These are phyloP conservation scores for Nephelium lappaceum DNA, from an alignment of 345 rosid genomes.

Conservation along the genomic window DNA sequence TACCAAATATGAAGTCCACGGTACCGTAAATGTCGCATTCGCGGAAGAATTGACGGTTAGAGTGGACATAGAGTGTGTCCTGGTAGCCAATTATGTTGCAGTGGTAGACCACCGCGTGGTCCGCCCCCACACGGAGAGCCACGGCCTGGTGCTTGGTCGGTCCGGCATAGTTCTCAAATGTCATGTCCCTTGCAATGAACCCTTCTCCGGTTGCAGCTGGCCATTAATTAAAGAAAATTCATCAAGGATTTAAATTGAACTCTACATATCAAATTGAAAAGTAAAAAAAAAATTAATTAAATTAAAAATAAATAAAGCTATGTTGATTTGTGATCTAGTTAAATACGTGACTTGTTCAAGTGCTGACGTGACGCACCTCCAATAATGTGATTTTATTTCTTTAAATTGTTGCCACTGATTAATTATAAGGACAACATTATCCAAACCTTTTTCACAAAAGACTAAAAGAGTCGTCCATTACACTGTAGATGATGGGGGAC, in stretches of 20 bases:
- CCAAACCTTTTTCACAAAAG: background rate
- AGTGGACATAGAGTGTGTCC: conserved; percentile 91
- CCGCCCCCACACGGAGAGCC: conserved; percentile 92
- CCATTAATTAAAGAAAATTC: background rate
- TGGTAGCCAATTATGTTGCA: conserved; percentile 89
- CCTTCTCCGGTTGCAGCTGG: conserved; percentile 95
- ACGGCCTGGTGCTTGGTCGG: conserved; percentile 95
- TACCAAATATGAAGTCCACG: conserved; percentile 91
- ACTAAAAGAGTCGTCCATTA: background rate
- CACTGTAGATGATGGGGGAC: background rate
- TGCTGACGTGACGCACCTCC: background rate
- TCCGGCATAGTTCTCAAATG: conserved; percentile 88
- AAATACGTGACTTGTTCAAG: background rate
- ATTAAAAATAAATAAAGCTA: background rate
- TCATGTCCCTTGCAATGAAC: conserved; percentile 88
- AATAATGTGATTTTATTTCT: background rate
- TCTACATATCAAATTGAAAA: background rate
- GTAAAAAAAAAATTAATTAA: background rate
- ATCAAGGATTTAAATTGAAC: background rate
- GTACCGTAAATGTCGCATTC: conserved; percentile 92
- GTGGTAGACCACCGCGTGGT: conserved; percentile 83
- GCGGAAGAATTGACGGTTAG: conserved; percentile 90
- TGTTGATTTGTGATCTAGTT: background rate
- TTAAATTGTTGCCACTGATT: conserved; percentile 1
- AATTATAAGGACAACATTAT: background rate